Evolutionary conservation across 2,329 filamentous ascomycete genomes (phyloP).

Genomic region (Fusarium mangiferae): DNA sequence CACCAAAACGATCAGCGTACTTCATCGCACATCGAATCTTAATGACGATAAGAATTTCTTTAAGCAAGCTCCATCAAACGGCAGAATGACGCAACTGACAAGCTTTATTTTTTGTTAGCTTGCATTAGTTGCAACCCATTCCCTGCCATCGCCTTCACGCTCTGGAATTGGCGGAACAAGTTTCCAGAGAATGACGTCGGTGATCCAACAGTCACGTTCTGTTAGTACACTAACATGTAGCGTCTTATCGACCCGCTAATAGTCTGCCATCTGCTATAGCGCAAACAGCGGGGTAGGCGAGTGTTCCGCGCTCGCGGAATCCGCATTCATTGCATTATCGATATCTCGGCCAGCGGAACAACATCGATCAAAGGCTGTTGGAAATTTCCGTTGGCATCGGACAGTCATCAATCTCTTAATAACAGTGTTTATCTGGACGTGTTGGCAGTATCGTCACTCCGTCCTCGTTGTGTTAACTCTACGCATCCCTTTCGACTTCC

Average conservation of each 20-base stretch:
- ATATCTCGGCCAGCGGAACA: not conserved
- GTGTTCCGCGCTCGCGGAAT: slow-evolving; percentile 1
- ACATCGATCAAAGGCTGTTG: not conserved
- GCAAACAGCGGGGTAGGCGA: accelerated
- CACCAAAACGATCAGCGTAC: not conserved
- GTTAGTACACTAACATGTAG: not conserved
- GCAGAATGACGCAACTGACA: slow-evolving; percentile 1
- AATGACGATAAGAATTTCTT: not conserved
- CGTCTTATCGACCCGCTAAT: accelerated
- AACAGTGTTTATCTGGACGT: not conserved
- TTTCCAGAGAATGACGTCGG: not conserved
- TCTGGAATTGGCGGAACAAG: not conserved
- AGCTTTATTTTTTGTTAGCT: not conserved
- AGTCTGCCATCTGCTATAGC: not conserved
- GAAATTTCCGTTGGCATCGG: not conserved
- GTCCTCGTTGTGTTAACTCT: not conserved
- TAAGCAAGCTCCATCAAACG: not conserved
- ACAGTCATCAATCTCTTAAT: not conserved
- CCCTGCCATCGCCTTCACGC: not conserved
- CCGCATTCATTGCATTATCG: not conserved
- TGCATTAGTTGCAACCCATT: slow-evolving; percentile 9
- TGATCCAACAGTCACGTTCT: no score
- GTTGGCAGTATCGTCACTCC: no score
- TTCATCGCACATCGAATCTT: not conserved
- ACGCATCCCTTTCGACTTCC: not conserved